phyloP scores from a whole-genome alignment of 441 rosid genomes.

The Adansonia gregorii region DNA sequence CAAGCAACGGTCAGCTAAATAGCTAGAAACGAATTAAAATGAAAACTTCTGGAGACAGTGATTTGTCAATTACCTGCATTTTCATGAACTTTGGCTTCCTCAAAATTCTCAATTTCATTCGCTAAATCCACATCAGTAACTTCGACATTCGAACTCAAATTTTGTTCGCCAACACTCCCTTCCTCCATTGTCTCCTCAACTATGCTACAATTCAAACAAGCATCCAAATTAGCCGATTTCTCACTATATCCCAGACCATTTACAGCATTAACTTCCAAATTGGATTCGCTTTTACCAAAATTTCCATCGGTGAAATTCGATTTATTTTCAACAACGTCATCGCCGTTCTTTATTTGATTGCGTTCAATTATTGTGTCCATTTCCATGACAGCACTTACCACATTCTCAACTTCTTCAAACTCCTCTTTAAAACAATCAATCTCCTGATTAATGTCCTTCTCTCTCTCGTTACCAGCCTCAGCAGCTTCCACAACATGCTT shows the following conservation, averaged over 20 bases:
- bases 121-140: slow-evolving; percentile 2
- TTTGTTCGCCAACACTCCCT: neutral
- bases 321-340: neutral
- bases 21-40: neutral
- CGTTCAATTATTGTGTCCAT: slow-evolving; percentile 18
- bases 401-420: slow-evolving; percentile 29
- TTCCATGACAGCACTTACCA: slow-evolving; percentile 25
- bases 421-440: slow-evolving; percentile 21
- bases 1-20: neutral
- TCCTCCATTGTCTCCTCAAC: slow-evolving; percentile 10
- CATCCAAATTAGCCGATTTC: slow-evolving; percentile 15
- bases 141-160: neutral
- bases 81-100: neutral
- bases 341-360: neutral
- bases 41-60: neutral
- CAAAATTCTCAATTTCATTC: neutral
- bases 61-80: slow-evolving; percentile 11
- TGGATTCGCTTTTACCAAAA: neutral
- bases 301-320: slow-evolving; percentile 2
- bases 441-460: neutral
- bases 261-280: neutral
- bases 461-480: neutral
- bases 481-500: neutral
- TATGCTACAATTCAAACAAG: neutral
- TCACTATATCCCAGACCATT: neutral